Conservation (phyloP, 768 basidiomycete species). For the Pleurotus tuoliensis region DNA sequence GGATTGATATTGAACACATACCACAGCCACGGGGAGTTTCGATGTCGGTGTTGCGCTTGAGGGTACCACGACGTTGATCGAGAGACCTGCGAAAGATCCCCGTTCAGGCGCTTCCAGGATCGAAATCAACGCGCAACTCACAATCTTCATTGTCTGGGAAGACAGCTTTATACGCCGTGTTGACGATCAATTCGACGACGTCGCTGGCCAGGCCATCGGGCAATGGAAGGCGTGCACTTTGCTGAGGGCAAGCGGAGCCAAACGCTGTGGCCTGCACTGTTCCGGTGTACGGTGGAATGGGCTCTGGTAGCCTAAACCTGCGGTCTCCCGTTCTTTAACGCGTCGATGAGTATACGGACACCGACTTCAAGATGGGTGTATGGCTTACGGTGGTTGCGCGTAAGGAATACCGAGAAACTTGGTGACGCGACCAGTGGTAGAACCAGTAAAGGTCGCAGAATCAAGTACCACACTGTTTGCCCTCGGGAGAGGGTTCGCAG, state of each 20-base stretch:
- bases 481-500: background rate
- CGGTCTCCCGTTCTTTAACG: constrained; percentile 29
- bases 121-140: constrained; percentile 16
- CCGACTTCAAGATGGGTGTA: too few relatives aligned
- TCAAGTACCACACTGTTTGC: constrained; percentile 34
- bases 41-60: constrained; percentile 23
- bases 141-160: constrained; percentile 40
- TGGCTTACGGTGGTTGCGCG: constrained; percentile 43
- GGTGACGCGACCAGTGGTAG: constrained; percentile 25
- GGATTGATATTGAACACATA: constrained; percentile 12
- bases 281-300: constrained; percentile 33
- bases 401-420: constrained; percentile 50
- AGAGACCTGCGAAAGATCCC: constrained; percentile 26
- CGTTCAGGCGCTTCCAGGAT: background rate
- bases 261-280: constrained; percentile 32
- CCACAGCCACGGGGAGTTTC: constrained; percentile 39
- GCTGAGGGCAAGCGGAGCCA: constrained; percentile 47
- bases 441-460: constrained; percentile 39
- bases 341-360: background rate
- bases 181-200: constrained; percentile 24
- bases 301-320: constrained; percentile 39
- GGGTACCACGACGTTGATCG: constrained; percentile 40
- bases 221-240: constrained; percentile 27
- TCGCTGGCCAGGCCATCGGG: constrained; percentile 24
- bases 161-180: constrained; percentile 19